phyloP scores from a whole-genome alignment of 257 asterid species.

The Solanum lycopersicoides region DNA sequence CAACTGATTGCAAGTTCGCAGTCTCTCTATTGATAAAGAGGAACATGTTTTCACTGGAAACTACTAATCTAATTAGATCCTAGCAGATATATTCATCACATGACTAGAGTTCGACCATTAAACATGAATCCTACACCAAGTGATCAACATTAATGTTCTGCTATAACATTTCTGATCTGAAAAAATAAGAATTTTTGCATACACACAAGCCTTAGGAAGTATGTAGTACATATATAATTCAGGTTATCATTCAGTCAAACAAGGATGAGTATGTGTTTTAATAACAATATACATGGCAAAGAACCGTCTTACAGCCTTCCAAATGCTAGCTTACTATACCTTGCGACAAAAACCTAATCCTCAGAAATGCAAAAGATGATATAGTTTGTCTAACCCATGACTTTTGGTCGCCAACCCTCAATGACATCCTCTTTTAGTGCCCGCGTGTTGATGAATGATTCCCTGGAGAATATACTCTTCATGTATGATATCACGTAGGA shows the following conservation, averaged over 20 bases:
- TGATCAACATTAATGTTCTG: background rate
- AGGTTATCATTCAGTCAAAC: background rate
- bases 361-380: background rate
- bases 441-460: constrained; percentile 66
- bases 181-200: background rate
- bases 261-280: background rate
- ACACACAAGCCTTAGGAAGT: background rate
- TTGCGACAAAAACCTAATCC: background rate
- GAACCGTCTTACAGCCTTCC: background rate
- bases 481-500: constrained; percentile 57
- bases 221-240: background rate
- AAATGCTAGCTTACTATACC: background rate
- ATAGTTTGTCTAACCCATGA: constrained; percentile 28
- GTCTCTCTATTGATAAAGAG: background rate
- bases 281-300: background rate
- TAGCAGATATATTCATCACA: background rate
- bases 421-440: constrained; percentile 63
- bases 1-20: background rate
- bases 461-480: constrained; percentile 73
- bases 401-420: constrained; percentile 92
- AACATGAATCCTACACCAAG: background rate
- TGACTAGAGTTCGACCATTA: background rate
- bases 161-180: background rate
- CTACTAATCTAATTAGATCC: background rate
- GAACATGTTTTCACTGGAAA: background rate